Conservation (phyloP, 2,329 filamentous ascomycete genomes). For the Leptoxyphium fumago region DNA sequence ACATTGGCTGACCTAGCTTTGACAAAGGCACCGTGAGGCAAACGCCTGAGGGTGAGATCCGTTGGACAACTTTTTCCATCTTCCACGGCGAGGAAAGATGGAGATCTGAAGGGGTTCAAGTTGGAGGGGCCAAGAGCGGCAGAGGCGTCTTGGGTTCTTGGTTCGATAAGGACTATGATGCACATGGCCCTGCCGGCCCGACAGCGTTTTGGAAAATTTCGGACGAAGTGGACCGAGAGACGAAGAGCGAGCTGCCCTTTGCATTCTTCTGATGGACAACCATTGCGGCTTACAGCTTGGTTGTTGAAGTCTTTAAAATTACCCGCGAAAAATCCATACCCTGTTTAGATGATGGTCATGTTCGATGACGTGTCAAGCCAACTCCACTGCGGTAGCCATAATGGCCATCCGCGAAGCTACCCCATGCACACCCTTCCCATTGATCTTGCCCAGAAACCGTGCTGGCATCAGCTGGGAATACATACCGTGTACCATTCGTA, state of each 20-base stretch:
- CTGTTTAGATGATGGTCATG: too few species aligned
- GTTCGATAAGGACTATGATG: slow-evolving; percentile 61
- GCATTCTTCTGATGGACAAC: slow-evolving; percentile 5
- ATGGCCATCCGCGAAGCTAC: too few species aligned
- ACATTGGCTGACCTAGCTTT: slow-evolving; percentile 2
- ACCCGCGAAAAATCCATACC: too few species aligned
- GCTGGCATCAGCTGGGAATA: too few species aligned
- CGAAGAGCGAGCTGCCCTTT: slow-evolving; percentile 9
- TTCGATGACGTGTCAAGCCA: too few species aligned
- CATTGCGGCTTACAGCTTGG: too few species aligned
- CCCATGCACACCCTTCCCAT: too few species aligned
- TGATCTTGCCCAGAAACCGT: too few species aligned
- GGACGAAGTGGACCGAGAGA: slow-evolving; percentile 29
- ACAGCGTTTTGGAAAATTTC: slow-evolving; percentile 66
- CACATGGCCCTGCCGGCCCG: slow-evolving; percentile 56
- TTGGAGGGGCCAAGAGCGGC: slow-evolving; percentile 50
- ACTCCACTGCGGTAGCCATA: too few species aligned
- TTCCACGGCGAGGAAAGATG: slow-evolving; percentile 52
- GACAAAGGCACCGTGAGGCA: slow-evolving; percentile 43
- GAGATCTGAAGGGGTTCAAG: slow-evolving; percentile 62
- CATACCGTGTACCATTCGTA: too few species aligned
- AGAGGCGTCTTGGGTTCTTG: slow-evolving; percentile 60
- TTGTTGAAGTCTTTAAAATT: too few species aligned
- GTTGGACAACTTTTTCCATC: slow-evolving; percentile 58
- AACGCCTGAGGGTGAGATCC: slow-evolving; percentile 55